Conservation (phyloP, 352 stramenopile genomes). For the Pythium apleroticum region DNA sequence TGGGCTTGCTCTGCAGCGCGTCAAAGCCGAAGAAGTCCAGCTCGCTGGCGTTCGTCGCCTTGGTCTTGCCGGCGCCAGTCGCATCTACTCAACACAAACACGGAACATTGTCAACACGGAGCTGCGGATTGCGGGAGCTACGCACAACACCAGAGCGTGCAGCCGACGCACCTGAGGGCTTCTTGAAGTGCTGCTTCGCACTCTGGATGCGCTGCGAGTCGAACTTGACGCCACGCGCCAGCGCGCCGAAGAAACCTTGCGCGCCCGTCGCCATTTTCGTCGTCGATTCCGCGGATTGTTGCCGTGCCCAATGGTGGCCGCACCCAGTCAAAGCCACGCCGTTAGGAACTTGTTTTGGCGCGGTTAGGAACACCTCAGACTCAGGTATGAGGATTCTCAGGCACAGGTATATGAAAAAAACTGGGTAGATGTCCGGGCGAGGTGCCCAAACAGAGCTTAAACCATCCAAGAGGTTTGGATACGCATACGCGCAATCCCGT, state of each 20-base stretch:
- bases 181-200: constrained; percentile 67
- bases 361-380: neutral
- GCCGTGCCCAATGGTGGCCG: neutral
- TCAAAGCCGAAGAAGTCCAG: constrained; percentile 86
- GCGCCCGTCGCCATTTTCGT: constrained; percentile 43
- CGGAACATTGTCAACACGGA: constrained; percentile 16
- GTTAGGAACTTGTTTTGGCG: constrained; percentile 11
- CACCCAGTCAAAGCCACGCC: constrained; percentile 12
- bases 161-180: constrained; percentile 28
- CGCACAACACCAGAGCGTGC: constrained; percentile 12
- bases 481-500: constrained; percentile 86
- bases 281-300: neutral
- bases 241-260: constrained; percentile 62
- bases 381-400: constrained; percentile 9
- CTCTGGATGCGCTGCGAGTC: constrained; percentile 51
- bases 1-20: constrained; percentile 15
- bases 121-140: constrained; percentile 5
- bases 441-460: constrained; percentile 74
- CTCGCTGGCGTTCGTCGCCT: constrained; percentile 40
- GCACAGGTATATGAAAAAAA: constrained; percentile 46
- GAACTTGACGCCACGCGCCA: constrained; percentile 74
- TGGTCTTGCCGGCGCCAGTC: constrained; percentile 24
- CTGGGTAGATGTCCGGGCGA: constrained; percentile 58
- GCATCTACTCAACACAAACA: constrained; percentile 7
- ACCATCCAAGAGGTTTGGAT: constrained; percentile 83